Evolutionary conservation across 2,329 filamentous ascomycete species (phyloP), one percentile per base, ranked within the genome.

Genomic region (Paraphoma sp.): DNA sequence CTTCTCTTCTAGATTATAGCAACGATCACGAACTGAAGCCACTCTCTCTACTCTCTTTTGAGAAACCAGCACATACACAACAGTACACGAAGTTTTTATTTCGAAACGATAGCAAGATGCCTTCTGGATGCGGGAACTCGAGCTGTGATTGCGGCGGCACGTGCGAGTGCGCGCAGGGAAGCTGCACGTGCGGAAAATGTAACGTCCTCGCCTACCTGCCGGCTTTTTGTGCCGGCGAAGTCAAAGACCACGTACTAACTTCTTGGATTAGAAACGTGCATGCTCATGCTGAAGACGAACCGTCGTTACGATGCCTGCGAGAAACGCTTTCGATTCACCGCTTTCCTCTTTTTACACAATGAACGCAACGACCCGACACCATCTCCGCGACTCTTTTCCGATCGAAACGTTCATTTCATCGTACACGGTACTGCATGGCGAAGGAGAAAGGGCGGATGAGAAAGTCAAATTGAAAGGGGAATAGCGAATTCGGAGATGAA

Each of bases 151-250:
- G 69, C 61, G 64, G 63, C 60, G 62, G 68, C 56, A 29, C 40
- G 12, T 72, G 69, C 61, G 60, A 60, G 53, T 72, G 69, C 58
- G 63, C 68, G 46, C 55, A 59, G 46, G 69, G 69, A 36, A 61
- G 67, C 50, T 72, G 69, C 67, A 65, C 64, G 60, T 72, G 69
- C 65, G 65, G 64, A 57, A 68, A 65, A 65, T 68, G 60, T 62
- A 8, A 30, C 29, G 12, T 31, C 1, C 36, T 28, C n/a, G 11
- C 44, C 38, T 46, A 6, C 44, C 23, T 36, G 5, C 23, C 23
- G 23, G 23, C 23, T 23, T 23, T 23, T 23, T 2, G 23, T 23
- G 23, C 23, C 23, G 23, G 2, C 5, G 3, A 2, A 23, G 23
- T 23, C 23, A 23, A 23, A 5, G 23, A 23, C 23, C 3, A 2